Percentiles rank a stretch among this genome's conserved stretches.
Conservation (phyloP, 2,329 filamentous ascomycete species). For the Fusarium mundagurra region DNA sequence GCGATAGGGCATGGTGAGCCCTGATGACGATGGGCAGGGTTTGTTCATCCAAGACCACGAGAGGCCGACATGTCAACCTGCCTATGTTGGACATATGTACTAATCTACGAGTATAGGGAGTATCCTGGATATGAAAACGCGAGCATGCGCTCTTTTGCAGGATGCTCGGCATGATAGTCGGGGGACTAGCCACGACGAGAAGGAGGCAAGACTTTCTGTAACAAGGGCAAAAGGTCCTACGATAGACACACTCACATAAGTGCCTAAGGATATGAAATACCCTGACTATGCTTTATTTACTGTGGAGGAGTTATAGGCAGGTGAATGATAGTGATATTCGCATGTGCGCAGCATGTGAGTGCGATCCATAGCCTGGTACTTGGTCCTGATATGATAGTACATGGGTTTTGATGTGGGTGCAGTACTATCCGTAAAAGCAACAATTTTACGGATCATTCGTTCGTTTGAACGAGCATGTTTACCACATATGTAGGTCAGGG, state of each 20-base stretch:
- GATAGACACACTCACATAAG: slow-evolving; percentile 2
- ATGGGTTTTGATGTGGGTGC: too few species aligned
- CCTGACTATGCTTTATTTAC: neutral
- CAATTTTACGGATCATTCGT: too few species aligned
- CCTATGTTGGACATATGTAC: neutral
- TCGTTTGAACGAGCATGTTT: neutral
- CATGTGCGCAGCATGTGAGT: neutral
- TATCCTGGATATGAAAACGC: neutral
- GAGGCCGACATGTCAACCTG: neutral
- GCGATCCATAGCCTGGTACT: neutral
- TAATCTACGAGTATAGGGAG: neutral
- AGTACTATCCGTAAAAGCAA: neutral
- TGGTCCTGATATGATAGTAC: neutral
- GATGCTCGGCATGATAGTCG: slow-evolving; percentile 8
- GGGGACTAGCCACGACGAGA: slow-evolving; percentile 25
- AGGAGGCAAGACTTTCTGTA: slow-evolving; percentile 17
- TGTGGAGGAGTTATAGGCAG: neutral
- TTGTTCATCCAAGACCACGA: neutral
- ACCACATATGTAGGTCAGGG: too few species aligned
- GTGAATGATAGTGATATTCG: neutral
- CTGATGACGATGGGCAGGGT: neutral
- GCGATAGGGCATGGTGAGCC: slow-evolving; percentile 21
- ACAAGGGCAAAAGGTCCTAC: slow-evolving; percentile 17
- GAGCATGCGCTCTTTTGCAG: neutral
- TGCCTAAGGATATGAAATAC: neutral